Percentiles rank a stretch among this genome's conserved stretches.
phyloP scores from a whole-genome alignment of 441 rosid genomes.

The Brassica hybrid region DNA sequence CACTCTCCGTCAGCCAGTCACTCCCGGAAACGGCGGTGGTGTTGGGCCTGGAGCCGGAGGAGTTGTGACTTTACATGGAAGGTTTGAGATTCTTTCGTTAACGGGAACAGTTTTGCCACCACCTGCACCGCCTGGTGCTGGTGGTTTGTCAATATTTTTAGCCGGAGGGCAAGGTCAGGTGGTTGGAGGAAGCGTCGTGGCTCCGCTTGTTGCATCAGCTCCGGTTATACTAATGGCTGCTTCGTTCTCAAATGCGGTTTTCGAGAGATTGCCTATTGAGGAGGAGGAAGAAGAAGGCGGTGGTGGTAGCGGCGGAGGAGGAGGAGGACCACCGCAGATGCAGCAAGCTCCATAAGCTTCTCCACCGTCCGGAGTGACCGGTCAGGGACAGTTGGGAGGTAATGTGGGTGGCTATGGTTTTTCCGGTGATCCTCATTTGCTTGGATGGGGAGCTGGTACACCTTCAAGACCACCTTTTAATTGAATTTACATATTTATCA shows the following conservation, averaged over 20 bases:
- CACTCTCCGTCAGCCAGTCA: conserved; percentile 62
- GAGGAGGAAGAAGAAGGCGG: conserved; percentile 49
- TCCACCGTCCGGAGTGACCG: conserved; percentile 67
- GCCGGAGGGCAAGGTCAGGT: conserved; percentile 73
- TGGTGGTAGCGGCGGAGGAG: conserved; percentile 32
- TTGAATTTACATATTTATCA: conserved; percentile 23
- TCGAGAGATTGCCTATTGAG: conserved; percentile 69
- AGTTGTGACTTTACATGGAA: conserved; percentile 72
- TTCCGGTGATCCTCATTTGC: conserved; percentile 58
- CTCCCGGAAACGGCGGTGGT: conserved; percentile 44
- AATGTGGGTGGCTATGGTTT: conserved; percentile 58
- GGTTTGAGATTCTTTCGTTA: conserved; percentile 80
- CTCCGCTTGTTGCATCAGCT: conserved; percentile 58
- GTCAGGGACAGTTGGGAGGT: conserved; percentile 56
- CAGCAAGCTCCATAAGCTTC: conserved; percentile 56
- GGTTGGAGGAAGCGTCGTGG: conserved; percentile 68
- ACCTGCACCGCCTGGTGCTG: conserved; percentile 75
- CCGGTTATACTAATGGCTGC: conserved; percentile 69
- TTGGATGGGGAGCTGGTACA: conserved; percentile 67
- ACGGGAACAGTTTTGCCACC: conserved; percentile 83
- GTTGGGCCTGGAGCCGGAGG: conserved; percentile 45
- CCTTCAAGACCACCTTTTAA: conserved; percentile 63
- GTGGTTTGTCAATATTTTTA: conserved; percentile 63
- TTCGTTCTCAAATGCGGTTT: conserved; percentile 66
- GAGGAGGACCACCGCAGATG: conserved; percentile 39